Base-by-base conservation (phyloP, 2,329 filamentous ascomycete genomes). In the Grosmannia serpens region DNA sequence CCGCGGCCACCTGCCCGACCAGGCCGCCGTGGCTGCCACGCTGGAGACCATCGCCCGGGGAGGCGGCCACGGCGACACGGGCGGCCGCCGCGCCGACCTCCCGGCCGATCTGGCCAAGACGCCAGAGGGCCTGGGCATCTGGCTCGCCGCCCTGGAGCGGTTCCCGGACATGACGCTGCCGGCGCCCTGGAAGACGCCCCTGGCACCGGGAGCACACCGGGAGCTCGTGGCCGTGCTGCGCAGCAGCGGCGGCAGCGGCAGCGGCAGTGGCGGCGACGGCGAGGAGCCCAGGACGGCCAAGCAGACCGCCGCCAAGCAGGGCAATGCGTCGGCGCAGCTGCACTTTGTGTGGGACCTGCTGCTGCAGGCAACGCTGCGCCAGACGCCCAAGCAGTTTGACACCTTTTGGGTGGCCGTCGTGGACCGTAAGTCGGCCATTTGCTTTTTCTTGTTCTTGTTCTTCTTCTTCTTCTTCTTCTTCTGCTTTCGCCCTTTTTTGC, bases 291-390 rank as follows among this genome's bases (percentile, higher is more conserved):
- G 31, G 24, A 46, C 49, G 3, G 41, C 33, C 51, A 27, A 31
- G 33, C 31, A 31, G 49, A 26, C 38, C 77, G 65, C 74, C 74
- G 26, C 83, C 20, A 63, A 84, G 67, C 86, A 88, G 61, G 86
- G 87, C 22, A 86, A 84, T 61, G 91, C 89, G 79, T 90, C 85
- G 58, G 83, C 88, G 1, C 88, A 90, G 66, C 76, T 95, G 58
- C 89, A 91, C 66, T 95, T 95, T 69, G 89, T 90, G 0, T 96
- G 92, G 94, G 83, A 88, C 63, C 73, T 91, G 29, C 82, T 96
- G 24, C 70, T 96, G n/a, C 72, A 68, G 1, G 75, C 56, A 29
- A 50, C 60, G 44, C 51, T 75, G 15, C 49, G 58, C 29, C 46
- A 35, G 29, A 17, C 50, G 7, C 20, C 49, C 8, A 50, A 58